Conservation (phyloP, 75 land plant genomes). For the Adiantum capillusveneris region DNA sequence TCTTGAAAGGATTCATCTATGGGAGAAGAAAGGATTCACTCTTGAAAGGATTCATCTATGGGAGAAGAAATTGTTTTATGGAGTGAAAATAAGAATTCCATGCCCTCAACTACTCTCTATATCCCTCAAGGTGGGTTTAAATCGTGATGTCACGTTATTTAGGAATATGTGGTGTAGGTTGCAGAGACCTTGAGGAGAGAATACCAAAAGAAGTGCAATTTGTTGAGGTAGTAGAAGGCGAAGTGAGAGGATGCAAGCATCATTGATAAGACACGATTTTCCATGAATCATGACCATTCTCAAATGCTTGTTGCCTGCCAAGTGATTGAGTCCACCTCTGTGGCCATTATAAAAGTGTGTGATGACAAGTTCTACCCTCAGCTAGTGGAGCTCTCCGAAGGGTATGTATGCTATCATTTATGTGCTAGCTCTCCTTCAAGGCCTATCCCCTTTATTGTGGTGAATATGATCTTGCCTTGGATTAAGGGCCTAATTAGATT, state of each 20-base stretch:
- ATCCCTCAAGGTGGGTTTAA: too few species aligned
- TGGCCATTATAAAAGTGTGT: constrained; percentile 59
- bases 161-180: too few species aligned
- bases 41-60: too few species aligned
- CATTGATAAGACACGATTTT: constrained; percentile 65
- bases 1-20: constrained; percentile 72
- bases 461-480: too few species aligned
- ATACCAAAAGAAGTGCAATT: constrained; percentile 58
- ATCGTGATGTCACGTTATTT: too few species aligned
- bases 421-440: too few species aligned
- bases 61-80: constrained; percentile 80
- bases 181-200: constrained; percentile 52
- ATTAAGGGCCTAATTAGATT: too few species aligned
- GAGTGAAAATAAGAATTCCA: constrained; percentile 96
- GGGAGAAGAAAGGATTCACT: too few species aligned
- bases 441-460: too few species aligned
- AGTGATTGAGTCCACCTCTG: constrained; percentile 67
- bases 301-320: constrained; percentile 63
- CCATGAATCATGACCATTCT: constrained; percentile 67
- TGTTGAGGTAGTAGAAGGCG: constrained; percentile 61
- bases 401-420: too few species aligned
- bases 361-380: constrained; percentile 85
- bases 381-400: constrained; percentile 76
- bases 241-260: constrained; percentile 59
- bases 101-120: too few species aligned